Conservation (phyloP, 2,329 filamentous ascomycete genomes). For the Coniochaeta sp. region DNA sequence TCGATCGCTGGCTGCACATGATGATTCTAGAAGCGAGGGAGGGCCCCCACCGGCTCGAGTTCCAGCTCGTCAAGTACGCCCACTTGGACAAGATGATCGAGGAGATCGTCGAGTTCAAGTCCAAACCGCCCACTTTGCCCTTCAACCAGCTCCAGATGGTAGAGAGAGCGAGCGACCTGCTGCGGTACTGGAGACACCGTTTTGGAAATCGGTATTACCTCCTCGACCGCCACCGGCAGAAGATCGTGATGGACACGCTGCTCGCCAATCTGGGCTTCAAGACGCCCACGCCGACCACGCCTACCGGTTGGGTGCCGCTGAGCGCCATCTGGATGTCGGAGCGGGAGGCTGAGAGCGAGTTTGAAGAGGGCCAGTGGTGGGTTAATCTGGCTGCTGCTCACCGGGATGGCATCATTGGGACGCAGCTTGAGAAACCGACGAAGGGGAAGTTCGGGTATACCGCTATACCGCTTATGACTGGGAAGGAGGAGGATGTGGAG, state of each 20-base stretch:
- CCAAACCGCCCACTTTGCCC: constrained; percentile 5
- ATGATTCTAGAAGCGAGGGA: background rate
- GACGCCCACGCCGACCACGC: background rate
- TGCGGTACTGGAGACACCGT: background rate
- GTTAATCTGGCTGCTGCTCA: constrained; percentile 47
- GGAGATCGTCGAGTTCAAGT: constrained; percentile 25
- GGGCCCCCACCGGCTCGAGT: constrained; percentile 18
- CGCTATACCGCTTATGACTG: constrained; percentile 43
- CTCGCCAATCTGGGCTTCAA: background rate
- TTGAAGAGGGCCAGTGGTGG: constrained; percentile 33
- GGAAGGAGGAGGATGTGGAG: constrained; percentile 36
- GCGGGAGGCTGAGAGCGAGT: background rate
- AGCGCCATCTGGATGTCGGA: background rate
- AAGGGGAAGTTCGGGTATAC: constrained; percentile 37
- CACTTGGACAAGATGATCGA: constrained; percentile 37
- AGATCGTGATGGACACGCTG: background rate
- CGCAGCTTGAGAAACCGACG: constrained; percentile 35
- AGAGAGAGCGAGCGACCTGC: constrained; percentile 24
- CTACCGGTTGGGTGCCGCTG: background rate
- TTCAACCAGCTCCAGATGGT: constrained; percentile 18
- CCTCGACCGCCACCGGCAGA: background rate
- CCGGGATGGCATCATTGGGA: constrained; percentile 46
- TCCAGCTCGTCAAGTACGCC: constrained; percentile 30
- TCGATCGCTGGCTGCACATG: background rate
- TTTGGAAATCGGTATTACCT: background rate